These are phyloP conservation scores for Tirmania nivea DNA, from an alignment of 495 filamentous ascomycete genomes.

Conservation along the genomic window DNA sequence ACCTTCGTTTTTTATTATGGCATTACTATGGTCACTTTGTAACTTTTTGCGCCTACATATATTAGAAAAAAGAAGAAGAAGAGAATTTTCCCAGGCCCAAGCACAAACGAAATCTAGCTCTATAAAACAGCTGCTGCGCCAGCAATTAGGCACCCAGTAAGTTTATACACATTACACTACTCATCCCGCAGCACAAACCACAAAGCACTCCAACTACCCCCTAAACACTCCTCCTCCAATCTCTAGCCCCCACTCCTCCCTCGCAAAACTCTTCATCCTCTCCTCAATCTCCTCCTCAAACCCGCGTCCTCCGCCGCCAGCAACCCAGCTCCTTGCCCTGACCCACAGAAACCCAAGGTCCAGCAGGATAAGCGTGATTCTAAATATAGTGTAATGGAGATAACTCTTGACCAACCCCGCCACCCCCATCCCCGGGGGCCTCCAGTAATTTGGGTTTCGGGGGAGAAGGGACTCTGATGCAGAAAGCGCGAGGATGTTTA, in stretches of 20 bases:
- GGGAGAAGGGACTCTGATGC: conserved; percentile 45
- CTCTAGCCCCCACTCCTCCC: conserved; percentile 69
- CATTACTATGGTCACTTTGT: too few species aligned
- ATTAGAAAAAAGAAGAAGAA: too few species aligned
- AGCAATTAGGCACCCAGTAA: too few species aligned
- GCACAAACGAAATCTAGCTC: too few species aligned
- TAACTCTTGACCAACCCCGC: conserved; percentile 30
- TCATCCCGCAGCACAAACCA: too few species aligned
- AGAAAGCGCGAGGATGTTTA: conserved; percentile 64
- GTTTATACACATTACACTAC: too few species aligned
- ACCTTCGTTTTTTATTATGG: too few species aligned
- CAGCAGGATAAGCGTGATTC: conserved; percentile 48
- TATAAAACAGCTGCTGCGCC: too few species aligned
- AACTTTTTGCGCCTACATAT: too few species aligned
- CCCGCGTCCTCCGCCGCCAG: conserved; percentile 37
- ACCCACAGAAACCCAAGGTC: conserved; percentile 71
- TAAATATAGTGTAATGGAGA: conserved; percentile 51
- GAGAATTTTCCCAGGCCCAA: too few species aligned
- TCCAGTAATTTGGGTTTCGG: conserved; percentile 23
- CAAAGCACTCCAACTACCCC: too few species aligned
- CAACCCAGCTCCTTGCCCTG: conserved; percentile 50
- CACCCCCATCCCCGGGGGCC: conserved; percentile 36
- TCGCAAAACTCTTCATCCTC: conserved; percentile 66
- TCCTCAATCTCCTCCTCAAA: conserved; percentile 91
- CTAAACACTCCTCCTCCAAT: conserved; percentile 72